Evolutionary conservation across 2,329 filamentous ascomycete species (phyloP).

Genomic region (Sporothrix sp.): DNA sequence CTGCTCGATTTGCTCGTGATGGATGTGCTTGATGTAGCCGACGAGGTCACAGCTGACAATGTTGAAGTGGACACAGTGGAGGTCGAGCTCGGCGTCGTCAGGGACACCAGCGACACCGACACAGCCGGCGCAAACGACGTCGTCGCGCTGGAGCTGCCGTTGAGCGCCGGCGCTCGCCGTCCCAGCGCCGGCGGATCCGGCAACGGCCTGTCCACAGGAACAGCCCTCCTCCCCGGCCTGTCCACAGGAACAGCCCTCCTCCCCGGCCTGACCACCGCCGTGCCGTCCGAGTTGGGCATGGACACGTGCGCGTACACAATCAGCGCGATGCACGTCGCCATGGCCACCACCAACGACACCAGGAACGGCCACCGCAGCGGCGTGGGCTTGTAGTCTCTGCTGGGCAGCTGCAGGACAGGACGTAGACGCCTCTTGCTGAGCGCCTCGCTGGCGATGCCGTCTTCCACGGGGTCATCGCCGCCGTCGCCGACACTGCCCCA

Average conservation of each 20-base stretch:
- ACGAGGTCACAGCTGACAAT: too few relatives aligned
- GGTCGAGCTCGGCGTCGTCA: background rate
- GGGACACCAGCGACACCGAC: background rate
- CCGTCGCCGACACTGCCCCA: too few relatives aligned
- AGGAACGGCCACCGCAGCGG: conserved; percentile 28
- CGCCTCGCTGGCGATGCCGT: conserved; percentile 17
- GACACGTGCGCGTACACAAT: conserved; percentile 22
- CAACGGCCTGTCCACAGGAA: too few relatives aligned
- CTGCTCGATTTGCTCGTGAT: background rate
- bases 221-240: too few relatives aligned
- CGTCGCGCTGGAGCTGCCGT: background rate
- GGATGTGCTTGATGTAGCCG: background rate
- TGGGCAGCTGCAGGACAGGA: background rate
- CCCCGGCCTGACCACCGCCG: conserved; percentile 18
- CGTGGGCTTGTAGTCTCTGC: conserved; percentile 25
- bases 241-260: background rate
- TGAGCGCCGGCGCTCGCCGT: background rate
- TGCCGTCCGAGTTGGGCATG: conserved; percentile 26
- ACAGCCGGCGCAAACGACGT: background rate
- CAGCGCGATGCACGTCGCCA: conserved; percentile 22
- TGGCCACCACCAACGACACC: conserved; percentile 18
- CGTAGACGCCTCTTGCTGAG: conserved; percentile 6
- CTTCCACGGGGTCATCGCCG: conserved; percentile 14
- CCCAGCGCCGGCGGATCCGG: too few relatives aligned
- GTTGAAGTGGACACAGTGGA: background rate